Evolutionary conservation across 805 yeast species (phyloP).

Genomic region (Cyberlindnera maritima): DNA sequence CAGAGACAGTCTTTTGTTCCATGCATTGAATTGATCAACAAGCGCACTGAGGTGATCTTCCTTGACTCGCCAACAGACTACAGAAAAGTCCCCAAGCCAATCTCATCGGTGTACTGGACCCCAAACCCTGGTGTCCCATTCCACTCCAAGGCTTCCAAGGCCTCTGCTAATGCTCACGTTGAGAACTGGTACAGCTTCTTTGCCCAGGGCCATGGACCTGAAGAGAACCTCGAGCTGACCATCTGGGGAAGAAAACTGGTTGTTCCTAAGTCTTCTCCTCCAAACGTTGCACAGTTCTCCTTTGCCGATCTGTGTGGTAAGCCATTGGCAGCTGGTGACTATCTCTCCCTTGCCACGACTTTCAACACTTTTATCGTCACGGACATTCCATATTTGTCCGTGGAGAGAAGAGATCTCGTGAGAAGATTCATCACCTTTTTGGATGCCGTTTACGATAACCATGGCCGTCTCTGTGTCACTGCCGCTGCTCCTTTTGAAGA

Average conservation of each 20-base stretch:
- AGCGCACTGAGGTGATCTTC: conserved; percentile 70
- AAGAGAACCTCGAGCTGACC: conserved; percentile 37
- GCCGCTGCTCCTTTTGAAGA: conserved; percentile 82
- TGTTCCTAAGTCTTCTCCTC: conserved; percentile 76
- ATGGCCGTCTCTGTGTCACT: conserved; percentile 84
- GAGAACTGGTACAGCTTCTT: conserved; percentile 79
- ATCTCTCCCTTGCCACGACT: conserved; percentile 72
- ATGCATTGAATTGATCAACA: conserved; percentile 77
- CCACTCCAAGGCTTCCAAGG: conserved; percentile 46
- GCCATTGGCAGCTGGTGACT: conserved; percentile 93
- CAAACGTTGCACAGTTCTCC: conserved; percentile 84
- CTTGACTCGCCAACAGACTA: conserved; percentile 93
- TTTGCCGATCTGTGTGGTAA: conserved; percentile 84
- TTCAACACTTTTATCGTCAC: conserved; percentile 83
- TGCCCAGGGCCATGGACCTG: conserved; percentile 53
- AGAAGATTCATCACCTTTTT: conserved; percentile 91
- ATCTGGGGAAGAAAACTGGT: conserved; percentile 87
- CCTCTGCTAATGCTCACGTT: conserved; percentile 58
- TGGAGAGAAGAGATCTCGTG: conserved; percentile 76
- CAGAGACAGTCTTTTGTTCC: conserved; percentile 92
- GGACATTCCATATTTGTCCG: conserved; percentile 84
- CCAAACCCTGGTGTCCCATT: conserved; percentile 65
- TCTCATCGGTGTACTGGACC: conserved; percentile 71
- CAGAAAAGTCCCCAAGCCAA: conserved; percentile 81
- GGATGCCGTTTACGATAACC: conserved; percentile 94